Conservation (phyloP, 2,329 filamentous ascomycete species). For the Allantophomopsis lycopodina region DNA sequence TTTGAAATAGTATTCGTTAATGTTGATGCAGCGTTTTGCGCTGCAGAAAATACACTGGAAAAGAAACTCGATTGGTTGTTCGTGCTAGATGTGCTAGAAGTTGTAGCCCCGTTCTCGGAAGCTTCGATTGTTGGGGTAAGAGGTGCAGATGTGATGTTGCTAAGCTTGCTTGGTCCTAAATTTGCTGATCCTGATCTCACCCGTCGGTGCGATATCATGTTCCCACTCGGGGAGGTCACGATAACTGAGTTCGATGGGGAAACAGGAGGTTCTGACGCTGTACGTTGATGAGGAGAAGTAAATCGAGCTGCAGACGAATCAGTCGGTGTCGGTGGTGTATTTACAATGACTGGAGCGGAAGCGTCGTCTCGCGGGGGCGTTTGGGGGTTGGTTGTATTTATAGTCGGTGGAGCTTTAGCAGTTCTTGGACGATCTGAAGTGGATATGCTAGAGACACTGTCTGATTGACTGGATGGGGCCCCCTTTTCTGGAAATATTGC, state of each 20-base stretch:
- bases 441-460: constrained; percentile 5
- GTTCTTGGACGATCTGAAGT: constrained; percentile 15
- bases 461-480: constrained; percentile 6
- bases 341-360: constrained; percentile 41
- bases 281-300: constrained; percentile 10
- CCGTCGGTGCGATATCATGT: constrained; percentile 61
- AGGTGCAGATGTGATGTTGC: constrained; percentile 57
- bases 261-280: constrained; percentile 11
- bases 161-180: constrained; percentile 67
- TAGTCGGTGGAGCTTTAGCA: constrained; percentile 10
- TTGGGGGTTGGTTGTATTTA: constrained; percentile 14
- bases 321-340: constrained; percentile 52
- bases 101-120: constrained; percentile 29
- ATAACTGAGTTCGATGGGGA: constrained; percentile 30
- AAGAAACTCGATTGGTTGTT: constrained; percentile 65
- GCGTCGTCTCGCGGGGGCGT: constrained; percentile 15
- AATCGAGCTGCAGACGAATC: constrained; percentile 22
- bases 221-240: constrained; percentile 47
- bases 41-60: constrained; percentile 81
- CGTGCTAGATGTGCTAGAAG: constrained; percentile 26
- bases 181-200: constrained; percentile 39
- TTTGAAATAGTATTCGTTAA: constrained; percentile 64
- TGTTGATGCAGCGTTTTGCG: constrained; percentile 77
- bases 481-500: constrained; percentile 15
- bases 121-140: constrained; percentile 65